A percentile compares a stretch with the other conserved stretches of the same genome.
These are phyloP conservation scores for Cystobasidium ongulense DNA, from an alignment of 768 basidiomycete genomes.

Conservation along the genomic window DNA sequence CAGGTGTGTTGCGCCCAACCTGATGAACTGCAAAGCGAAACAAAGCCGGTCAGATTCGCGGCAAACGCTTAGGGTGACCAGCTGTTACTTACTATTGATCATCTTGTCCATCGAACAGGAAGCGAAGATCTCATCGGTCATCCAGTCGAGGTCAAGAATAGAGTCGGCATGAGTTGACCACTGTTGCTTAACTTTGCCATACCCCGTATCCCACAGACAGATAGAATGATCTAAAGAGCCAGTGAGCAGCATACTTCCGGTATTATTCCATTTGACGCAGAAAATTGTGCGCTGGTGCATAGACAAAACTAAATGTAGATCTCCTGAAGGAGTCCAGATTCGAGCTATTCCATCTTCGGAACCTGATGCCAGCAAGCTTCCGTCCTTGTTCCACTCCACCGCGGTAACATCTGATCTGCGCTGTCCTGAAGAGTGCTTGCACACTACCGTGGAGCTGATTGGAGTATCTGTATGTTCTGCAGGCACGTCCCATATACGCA, in stretches of 20 bases:
- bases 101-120: constrained; percentile 38
- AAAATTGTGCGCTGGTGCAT: constrained; percentile 37
- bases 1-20: constrained; percentile 27
- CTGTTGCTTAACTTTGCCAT: constrained; percentile 41
- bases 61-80: not conserved
- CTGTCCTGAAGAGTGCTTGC: constrained; percentile 38
- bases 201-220: constrained; percentile 42
- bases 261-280: constrained; percentile 36
- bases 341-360: constrained; percentile 43
- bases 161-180: constrained; percentile 37
- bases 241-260: constrained; percentile 41
- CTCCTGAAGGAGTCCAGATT: constrained; percentile 43
- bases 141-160: constrained; percentile 41
- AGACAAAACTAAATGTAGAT: constrained; percentile 40
- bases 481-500: constrained; percentile 42
- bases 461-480: not conserved
- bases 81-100: constrained; percentile 35
- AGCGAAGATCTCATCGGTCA: constrained; percentile 39
- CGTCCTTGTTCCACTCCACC: constrained; percentile 40
- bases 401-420: constrained; percentile 35
- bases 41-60: not conserved
- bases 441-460: constrained; percentile 34
- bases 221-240: constrained; percentile 40
- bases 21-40: constrained; percentile 31
- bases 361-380: constrained; percentile 41